Conservation (phyloP, 179 eudicot species). For the Corrigiola litoralis region DNA sequence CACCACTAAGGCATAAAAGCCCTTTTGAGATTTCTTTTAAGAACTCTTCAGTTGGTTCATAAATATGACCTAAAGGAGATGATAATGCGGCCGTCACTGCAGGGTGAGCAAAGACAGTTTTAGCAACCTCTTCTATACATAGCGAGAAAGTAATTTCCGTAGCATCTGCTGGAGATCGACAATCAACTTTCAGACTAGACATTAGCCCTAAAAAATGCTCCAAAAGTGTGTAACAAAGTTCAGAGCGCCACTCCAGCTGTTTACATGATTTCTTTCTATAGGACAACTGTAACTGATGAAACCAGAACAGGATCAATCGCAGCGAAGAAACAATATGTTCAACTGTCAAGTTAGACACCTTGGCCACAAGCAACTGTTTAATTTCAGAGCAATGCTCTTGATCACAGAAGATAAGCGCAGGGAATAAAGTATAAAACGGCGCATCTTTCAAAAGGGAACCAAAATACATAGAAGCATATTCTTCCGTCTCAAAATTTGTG, state of each 20-base stretch:
- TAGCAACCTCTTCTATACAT: constrained; percentile 43
- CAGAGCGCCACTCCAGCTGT: constrained; percentile 42
- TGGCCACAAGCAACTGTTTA: constrained; percentile 51
- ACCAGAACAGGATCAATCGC: constrained; percentile 70
- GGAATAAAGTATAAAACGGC: constrained; percentile 65
- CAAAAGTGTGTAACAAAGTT: constrained; percentile 43
- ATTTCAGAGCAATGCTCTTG: constrained; percentile 30
- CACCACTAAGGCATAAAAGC: constrained; percentile 31
- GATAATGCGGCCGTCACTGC: constrained; percentile 45
- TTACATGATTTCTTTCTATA: constrained; percentile 38
- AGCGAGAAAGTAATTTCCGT: constrained; percentile 18
- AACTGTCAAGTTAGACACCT: constrained; percentile 42
- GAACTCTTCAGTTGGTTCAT: constrained; percentile 34
- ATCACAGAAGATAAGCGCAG: constrained; percentile 42
- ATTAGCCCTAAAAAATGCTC: constrained; percentile 38
- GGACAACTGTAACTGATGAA: constrained; percentile 44
- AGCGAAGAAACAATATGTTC: constrained; percentile 50
- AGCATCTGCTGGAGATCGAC: constrained; percentile 21
- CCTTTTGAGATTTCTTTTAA: constrained; percentile 33
- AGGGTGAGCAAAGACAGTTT: constrained; percentile 67
- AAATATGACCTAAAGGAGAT: constrained; percentile 33
- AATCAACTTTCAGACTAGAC: constrained; percentile 28
- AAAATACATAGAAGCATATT: constrained; percentile 50
- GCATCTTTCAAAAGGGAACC: constrained; percentile 51
- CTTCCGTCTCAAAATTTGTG: constrained; percentile 24